Evolutionary conservation across 2,329 filamentous ascomycete genomes (phyloP).

Genomic region (Elsinoe batatas): DNA sequence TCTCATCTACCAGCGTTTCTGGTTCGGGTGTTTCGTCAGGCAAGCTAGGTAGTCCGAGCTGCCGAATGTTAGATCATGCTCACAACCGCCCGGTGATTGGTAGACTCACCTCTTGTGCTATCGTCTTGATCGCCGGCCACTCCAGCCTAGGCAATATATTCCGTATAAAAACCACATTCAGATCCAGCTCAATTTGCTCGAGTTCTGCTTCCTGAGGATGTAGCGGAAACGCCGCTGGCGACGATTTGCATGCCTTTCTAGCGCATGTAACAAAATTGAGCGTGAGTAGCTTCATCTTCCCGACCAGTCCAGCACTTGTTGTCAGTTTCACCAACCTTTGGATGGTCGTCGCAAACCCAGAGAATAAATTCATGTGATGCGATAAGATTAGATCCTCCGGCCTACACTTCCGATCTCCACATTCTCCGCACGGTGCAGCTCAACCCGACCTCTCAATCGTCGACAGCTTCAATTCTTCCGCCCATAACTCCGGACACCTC

Average conservation of each 20-base stretch:
- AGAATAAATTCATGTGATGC: neutral
- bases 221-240: conserved; percentile 70
- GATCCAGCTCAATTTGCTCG: conserved; percentile 69
- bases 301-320: neutral
- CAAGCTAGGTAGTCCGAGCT: conserved; percentile 72
- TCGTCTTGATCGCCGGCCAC: conserved; percentile 69
- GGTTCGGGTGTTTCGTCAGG: conserved; percentile 36
- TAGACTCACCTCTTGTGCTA: conserved; percentile 59
- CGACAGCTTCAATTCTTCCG: neutral
- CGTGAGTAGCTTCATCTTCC: conserved; percentile 83
- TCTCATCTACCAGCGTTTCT: conserved; percentile 38
- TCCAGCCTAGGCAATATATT: conserved; percentile 83
- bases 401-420: neutral
- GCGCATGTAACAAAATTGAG: conserved; percentile 96
- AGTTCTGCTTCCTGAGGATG: conserved; percentile 90
- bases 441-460: neutral
- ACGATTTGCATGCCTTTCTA: conserved; percentile 84
- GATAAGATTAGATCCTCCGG: conserved; percentile 4
- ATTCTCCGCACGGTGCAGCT: conserved; percentile 11
- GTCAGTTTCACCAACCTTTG: neutral
- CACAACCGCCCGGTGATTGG: too few species aligned
- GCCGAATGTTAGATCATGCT: neutral
- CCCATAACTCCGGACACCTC: neutral
- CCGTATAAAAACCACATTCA: conserved; percentile 69
- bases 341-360: neutral